Conservation (phyloP, 2,329 filamentous ascomycete genomes). For the Fusarium gaditjirri region DNA sequence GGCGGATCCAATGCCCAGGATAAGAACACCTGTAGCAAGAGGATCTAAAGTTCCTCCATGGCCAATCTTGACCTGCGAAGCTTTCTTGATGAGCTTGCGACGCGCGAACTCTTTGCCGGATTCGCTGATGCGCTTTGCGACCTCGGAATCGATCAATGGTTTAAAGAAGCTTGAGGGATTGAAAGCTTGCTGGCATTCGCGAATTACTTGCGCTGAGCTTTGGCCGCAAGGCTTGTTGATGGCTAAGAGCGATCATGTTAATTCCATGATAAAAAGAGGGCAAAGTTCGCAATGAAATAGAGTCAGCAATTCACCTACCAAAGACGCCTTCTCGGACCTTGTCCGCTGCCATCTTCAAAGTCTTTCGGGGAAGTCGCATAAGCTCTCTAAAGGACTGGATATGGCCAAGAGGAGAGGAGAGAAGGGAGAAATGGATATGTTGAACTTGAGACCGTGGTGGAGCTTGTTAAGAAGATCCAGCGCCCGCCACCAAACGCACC, state of each 20-base stretch:
- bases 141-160: conserved; percentile 77
- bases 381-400: conserved; percentile 23
- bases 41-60: conserved; percentile 97
- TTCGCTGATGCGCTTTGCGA: conserved; percentile 65
- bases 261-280: neutral
- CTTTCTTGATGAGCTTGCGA: conserved; percentile 65
- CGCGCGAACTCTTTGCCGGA: conserved; percentile 68
- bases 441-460: conserved; percentile 17
- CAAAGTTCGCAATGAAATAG: conserved; percentile 2
- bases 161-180: conserved; percentile 82
- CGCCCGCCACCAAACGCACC: conserved; percentile 22
- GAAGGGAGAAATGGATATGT: conserved; percentile 16
- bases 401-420: conserved; percentile 11
- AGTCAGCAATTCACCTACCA: conserved; percentile 54
- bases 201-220: conserved; percentile 90
- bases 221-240: conserved; percentile 92
- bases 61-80: conserved; percentile 86
- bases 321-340: conserved; percentile 67
- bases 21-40: conserved; percentile 90
- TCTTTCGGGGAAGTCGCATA: conserved; percentile 48
- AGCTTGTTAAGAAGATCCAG: conserved; percentile 27
- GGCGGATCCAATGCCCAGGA: conserved; percentile 85
- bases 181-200: conserved; percentile 86
- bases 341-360: conserved; percentile 64
- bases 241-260: conserved; percentile 61